Evolutionary conservation across 2,329 filamentous ascomycete species (phyloP), one percentile per base, ranked within the genome.

Genomic region (Cucurbitaria berberidis): DNA sequence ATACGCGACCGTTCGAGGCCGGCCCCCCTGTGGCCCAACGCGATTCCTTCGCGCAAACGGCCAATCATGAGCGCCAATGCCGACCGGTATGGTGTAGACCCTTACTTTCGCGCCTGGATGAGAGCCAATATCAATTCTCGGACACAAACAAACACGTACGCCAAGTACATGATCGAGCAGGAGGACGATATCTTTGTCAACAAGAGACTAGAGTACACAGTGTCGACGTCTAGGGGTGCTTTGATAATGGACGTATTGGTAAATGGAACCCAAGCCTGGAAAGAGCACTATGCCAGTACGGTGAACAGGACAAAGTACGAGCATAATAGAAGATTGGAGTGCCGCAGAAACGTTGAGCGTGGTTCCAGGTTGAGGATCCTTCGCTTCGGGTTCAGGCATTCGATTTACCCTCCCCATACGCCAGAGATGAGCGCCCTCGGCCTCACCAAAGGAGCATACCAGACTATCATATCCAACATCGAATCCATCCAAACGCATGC

Each of bases 101-200:
- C 64, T 3, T 67, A 67, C 49, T 69, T 64, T 36, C 60, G 64
- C 21, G 60, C 62, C 6, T 66, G 59, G 57, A 60, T 69, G 50
- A 57, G 63, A 45, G 64, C 64, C 8, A 61, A 60, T 30, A 58
- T 69, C 38, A 65, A 65, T 27, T 60, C 59, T 27, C 48, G 55
- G 1, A 69, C 63, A 7, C 57, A 48, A 22, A 57, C 59, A 19
- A 62, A 50, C 13, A 64, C 62, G 5, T 69, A 66, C 40, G 55
- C 59, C 3, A 64, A 67, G 42, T 69, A 64, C 46, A 55, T 67
- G 62, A 64, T 67, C 29, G 64, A 68, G 39, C 39, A 47, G 21
- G 64, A 67, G 42, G 54, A 67, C 22, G 54, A 68, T 26, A 60
- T 61, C 1, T 62, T 64, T 40, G 54, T 63, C 47, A 67, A 68